A percentile compares a stretch with the other conserved stretches of the same genome.
Evolutionary conservation across 2,329 filamentous ascomycete species (phyloP).

Genomic region (Ceratocystis huliohia): DNA sequence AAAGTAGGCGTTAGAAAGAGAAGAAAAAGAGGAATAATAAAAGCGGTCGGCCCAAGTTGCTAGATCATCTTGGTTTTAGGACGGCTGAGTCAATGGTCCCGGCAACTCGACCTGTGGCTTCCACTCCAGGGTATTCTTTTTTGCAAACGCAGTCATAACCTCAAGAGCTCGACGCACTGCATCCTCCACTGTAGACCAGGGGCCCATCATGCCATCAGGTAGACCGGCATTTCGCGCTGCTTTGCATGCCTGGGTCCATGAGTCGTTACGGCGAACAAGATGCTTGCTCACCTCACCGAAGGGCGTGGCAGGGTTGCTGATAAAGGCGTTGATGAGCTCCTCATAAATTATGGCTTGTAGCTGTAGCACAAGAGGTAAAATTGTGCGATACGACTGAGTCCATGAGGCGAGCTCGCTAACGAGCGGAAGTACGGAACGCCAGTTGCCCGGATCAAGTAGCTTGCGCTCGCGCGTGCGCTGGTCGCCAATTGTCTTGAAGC

Average conservation of each 20-base stretch:
- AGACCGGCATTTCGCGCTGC: conserved; percentile 22
- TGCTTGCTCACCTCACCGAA: conserved; percentile 26
- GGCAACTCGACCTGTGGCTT: conserved; percentile 36
- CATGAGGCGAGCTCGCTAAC: conserved; percentile 31
- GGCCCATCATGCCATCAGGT: conserved; percentile 25
- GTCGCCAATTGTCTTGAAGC: conserved; percentile 39
- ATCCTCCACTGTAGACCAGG: conserved; percentile 37
- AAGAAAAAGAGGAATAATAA: neutral
- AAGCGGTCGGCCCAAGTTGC: neutral
- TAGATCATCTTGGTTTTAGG: neutral
- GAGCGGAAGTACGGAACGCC: conserved; percentile 36
- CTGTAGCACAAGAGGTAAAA: conserved; percentile 33
- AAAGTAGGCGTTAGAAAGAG: neutral
- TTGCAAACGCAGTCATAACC: conserved; percentile 34
- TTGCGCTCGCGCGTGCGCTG: conserved; percentile 34
- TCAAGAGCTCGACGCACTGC: conserved; percentile 30
- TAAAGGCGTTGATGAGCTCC: conserved; percentile 33
- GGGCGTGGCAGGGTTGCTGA: conserved; percentile 24
- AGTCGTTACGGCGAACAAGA: conserved; percentile 19
- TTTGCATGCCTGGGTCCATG: conserved; percentile 25
- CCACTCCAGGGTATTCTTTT: conserved; percentile 37
- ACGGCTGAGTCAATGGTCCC: conserved; percentile 23
- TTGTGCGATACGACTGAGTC: conserved; percentile 29
- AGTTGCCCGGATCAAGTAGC: conserved; percentile 31
- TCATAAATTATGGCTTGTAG: conserved; percentile 36